These are phyloP conservation scores for Tylopilus balloui DNA, from an alignment of 768 basidiomycete genomes.

Conservation along the genomic window DNA sequence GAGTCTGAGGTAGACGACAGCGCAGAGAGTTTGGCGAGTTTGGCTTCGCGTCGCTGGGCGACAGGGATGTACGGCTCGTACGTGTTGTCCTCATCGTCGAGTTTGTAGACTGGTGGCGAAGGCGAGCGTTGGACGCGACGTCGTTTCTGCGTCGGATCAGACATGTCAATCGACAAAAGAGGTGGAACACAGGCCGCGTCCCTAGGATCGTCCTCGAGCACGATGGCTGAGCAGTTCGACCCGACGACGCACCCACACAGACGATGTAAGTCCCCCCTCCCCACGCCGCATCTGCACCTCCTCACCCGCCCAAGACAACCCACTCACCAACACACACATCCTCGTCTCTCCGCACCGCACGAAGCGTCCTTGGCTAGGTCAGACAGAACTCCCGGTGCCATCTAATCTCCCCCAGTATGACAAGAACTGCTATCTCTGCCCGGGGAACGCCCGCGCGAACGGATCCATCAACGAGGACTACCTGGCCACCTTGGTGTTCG, in stretches of 20 bases:
- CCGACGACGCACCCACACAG: constrained; percentile 64
- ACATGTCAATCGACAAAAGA: constrained; percentile 19
- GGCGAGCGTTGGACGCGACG: constrained; percentile 53
- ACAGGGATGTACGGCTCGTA: constrained; percentile 89
- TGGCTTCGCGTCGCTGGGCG: constrained; percentile 76
- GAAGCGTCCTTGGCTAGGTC: constrained; percentile 89
- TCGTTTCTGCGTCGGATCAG: constrained; percentile 41
- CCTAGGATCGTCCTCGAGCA: not conserved
- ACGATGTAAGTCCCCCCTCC: constrained; percentile 45
- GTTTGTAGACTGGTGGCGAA: constrained; percentile 52
- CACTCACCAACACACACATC: constrained; percentile 69
- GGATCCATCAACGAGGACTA: constrained; percentile 67
- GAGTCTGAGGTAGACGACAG: constrained; percentile 49
- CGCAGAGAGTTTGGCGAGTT: constrained; percentile 69
- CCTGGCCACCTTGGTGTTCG: constrained; percentile 62
- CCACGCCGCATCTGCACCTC: not conserved
- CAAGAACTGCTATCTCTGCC: constrained; percentile 79
- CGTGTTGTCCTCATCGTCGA: constrained; percentile 56
- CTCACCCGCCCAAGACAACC: constrained; percentile 55
- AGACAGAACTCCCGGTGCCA: constrained; percentile 63
- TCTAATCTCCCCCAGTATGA: constrained; percentile 59
- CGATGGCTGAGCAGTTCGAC: constrained; percentile 43
- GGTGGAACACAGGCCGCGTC: not conserved
- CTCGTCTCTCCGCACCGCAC: constrained; percentile 88
- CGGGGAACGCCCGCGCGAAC: constrained; percentile 73